phyloP scores from a whole-genome alignment of 2,329 filamentous ascomycete genomes.

The Claviceps spartinae region DNA sequence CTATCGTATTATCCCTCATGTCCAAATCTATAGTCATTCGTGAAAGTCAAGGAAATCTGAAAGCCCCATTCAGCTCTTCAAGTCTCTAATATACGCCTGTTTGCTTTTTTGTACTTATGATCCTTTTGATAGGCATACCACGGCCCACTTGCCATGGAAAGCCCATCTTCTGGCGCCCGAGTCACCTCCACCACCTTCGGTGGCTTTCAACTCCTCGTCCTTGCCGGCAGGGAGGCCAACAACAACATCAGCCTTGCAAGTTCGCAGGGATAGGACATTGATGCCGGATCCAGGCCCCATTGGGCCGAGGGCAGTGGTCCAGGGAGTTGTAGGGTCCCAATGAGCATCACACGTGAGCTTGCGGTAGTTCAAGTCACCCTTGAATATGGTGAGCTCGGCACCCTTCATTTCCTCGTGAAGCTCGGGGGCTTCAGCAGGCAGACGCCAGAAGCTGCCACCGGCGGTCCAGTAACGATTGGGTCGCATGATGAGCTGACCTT shows the following conservation, averaged over 20 bases:
- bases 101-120: conserved; percentile 9
- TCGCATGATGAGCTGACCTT: conserved; percentile 71
- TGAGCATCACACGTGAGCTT: conserved; percentile 72
- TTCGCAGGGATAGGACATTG: conserved; percentile 75
- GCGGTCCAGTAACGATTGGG: conserved; percentile 89
- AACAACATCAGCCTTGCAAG: conserved; percentile 93
- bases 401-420: conserved; percentile 66
- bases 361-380: conserved; percentile 92
- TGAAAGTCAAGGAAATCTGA: neutral
- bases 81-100: neutral
- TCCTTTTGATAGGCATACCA: conserved; percentile 45
- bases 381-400: conserved; percentile 86
- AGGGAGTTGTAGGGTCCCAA: conserved; percentile 83
- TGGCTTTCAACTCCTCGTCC: conserved; percentile 64
- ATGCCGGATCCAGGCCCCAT: conserved; percentile 70
- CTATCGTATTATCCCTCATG: neutral
- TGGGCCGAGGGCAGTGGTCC: conserved; percentile 71
- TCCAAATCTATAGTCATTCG: conserved; percentile 5
- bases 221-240: conserved; percentile 72
- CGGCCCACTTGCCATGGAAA: conserved; percentile 92
- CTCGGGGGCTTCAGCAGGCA: conserved; percentile 54
- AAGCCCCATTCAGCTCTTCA: neutral
- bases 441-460: conserved; percentile 74
- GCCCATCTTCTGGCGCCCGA: conserved; percentile 70
- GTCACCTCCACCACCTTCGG: conserved; percentile 58